A percentile compares a stretch with the other conserved stretches of the same genome.
Evolutionary conservation across 176 grass and related monocot genomes (phyloP).

Genomic region (Phyllostachys edulis): DNA sequence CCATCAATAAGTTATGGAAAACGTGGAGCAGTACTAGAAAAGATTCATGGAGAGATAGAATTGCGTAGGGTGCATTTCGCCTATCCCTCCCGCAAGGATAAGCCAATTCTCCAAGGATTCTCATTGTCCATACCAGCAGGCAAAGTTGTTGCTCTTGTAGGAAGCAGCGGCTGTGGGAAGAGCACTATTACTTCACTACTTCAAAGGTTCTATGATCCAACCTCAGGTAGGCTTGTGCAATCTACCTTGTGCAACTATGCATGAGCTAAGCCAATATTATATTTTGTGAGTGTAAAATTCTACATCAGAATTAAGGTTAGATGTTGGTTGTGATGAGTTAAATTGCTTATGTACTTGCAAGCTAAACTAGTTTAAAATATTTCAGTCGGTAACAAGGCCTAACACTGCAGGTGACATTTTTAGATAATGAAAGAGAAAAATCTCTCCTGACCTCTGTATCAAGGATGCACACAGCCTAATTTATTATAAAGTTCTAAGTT

Average conservation of each 20-base stretch:
- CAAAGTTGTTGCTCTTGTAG: conserved; percentile 43
- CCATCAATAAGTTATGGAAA: conserved; percentile 42
- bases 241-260: conserved; percentile 18
- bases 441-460: no score
- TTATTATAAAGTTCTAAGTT: no score
- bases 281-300: background rate
- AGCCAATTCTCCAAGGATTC: conserved; percentile 47
- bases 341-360: background rate
- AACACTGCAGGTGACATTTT: conserved; percentile 31
- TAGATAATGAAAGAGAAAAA: no score
- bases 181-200: conserved; percentile 51
- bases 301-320: background rate
- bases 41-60: conserved; percentile 43
- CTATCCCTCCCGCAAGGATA: conserved; percentile 48
- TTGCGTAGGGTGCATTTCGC: conserved; percentile 35
- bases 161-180: conserved; percentile 54
- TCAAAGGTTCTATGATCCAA: conserved; percentile 59
- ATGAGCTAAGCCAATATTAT: background rate
- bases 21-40: conserved; percentile 28
- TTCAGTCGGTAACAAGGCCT: background rate
- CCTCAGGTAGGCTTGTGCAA: conserved; percentile 31
- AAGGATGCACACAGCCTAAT: no score
- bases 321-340: background rate
- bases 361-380: background rate
- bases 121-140: conserved; percentile 45